Base-by-base conservation (phyloP, 768 basidiomycete species). In the Clitopilus hobsonii region DNA sequence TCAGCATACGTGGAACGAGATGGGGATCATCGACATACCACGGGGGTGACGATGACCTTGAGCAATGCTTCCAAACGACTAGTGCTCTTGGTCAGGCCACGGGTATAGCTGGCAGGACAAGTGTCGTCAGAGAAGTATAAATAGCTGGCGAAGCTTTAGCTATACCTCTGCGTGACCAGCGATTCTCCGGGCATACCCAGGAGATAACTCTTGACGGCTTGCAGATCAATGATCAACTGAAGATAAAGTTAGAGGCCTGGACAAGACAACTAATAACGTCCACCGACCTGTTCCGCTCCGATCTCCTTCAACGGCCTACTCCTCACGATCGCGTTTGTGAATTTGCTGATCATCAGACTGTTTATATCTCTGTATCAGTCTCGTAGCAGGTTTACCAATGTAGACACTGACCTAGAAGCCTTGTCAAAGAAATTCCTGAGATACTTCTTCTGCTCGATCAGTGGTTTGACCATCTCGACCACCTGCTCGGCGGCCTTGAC, bases 371-470 rank as follows among this genome's bases (percentile, higher is more conserved):
- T 10, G 10, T 22, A 5, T 28, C 25, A 3, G n/a, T 16, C 24
- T 41, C 30, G n/a, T 16, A 24, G 28, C 18, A n/a, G 10, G 3
- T 38, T 16, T 22, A 16, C 26, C 7, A 27, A 25, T 23, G 28
- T 2, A 16, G 25, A n/a, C 5, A 29, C 65, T 56, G 53, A 97
- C 95, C 89, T 92, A 54, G 89, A 88, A 7, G 89, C 88, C 68
- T 97, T 98, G 66, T 99, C 97, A 51, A 94, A 84, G 67, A 95
- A 84, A 70, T 95, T 99, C 53, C 93, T 78, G 38, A 93, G 66
- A 69, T 95, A 98, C 66, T 93, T 97, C 80, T 97, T 97, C 63
- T 94, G 91, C 69, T 98, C 94, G 8, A 98, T 78, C 7, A 89
- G 76, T 2, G 88, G 86, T 57, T 88, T 86, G 52, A 96, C 82